Base-by-base conservation (phyloP, 441 rosid species). In the Hura crepitans region DNA sequence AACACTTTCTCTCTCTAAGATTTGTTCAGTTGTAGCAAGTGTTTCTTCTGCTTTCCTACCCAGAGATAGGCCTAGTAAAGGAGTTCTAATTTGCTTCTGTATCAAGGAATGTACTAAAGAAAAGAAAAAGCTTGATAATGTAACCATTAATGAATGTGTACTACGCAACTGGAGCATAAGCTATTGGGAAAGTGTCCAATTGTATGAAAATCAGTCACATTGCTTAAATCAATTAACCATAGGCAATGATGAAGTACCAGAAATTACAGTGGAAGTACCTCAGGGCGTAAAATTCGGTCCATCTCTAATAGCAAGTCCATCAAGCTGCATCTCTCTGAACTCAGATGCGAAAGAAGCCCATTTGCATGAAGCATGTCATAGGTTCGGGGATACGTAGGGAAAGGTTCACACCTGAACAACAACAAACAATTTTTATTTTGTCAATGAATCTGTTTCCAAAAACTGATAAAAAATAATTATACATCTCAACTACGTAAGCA, bases 371-470 rank as follows among this genome's bases (percentile, higher is more conserved):
- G 96, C 93, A 95, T 73, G 76, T 95, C 99, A 65, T 95, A 95
- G 64, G 99, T 92, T 70, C 99, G 84, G 27, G 98, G 97, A 74
- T 95, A 95, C 5, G 99, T 95, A 42, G 99, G 98, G 83, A 95
- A 95, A 49, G 98, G 89, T 75, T 95, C 98, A 75, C 99, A 95
- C 99, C 99, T 94, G 82, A 28, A 12, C 59, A 65, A 42, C 74
- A 82, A 50, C 12, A 70, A 66, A 72, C 28, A 28, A 45, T 28
- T 6, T 28, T 22, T 8, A n/a, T n/a, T 55, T 20, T 5, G 46
- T 50, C 35, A 59, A 47, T 51, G 11, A 28, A 72, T 55, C 9
- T 18, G 28, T 12, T 45, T 62, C 53, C 47, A 8, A 51, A 49
- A 70, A 23, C 10, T 8, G 15, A 2, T 8, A 55, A 25, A 25